Evolutionary conservation across 148 eudicot genomes (phyloP).

Genomic region (Chenopodium suecicum): DNA sequence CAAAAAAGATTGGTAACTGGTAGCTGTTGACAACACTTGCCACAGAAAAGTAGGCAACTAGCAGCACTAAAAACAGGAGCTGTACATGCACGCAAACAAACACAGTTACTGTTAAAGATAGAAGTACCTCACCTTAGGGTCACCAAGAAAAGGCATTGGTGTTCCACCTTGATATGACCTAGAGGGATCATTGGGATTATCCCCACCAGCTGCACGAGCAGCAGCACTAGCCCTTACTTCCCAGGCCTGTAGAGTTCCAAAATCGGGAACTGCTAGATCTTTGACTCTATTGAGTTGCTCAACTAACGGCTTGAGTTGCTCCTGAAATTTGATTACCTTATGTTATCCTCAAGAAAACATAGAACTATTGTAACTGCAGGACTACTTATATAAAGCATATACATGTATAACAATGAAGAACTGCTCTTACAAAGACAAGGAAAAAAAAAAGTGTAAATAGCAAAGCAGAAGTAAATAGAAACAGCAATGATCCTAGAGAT

Average conservation of each 20-base stretch:
- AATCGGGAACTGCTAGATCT: constrained; percentile 82
- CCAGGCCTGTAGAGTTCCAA: constrained; percentile 88
- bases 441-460: too few relatives aligned
- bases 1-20: too few relatives aligned
- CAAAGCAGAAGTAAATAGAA: too few relatives aligned
- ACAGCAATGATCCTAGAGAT: background rate
- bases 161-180: constrained; percentile 66
- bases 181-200: constrained; percentile 50
- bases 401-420: too few relatives aligned
- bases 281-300: constrained; percentile 81
- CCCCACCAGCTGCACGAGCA: constrained; percentile 56
- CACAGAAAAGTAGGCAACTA: too few relatives aligned
- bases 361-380: background rate
- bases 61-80: background rate
- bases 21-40: too few relatives aligned
- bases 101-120: constrained; percentile 25
- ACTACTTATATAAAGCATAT: background rate
- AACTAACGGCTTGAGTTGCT: constrained; percentile 77
- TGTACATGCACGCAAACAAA: background rate
- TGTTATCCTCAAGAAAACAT: constrained; percentile 13
- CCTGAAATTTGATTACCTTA: constrained; percentile 43
- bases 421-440: too few relatives aligned
- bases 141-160: constrained; percentile 83
- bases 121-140: constrained; percentile 57
- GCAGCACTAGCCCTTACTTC: constrained; percentile 74